Percentiles rank a stretch among this genome's conserved stretches.
phyloP scores from a whole-genome alignment of 139 green algal genomes.

The Haematococcus sp. region DNA sequence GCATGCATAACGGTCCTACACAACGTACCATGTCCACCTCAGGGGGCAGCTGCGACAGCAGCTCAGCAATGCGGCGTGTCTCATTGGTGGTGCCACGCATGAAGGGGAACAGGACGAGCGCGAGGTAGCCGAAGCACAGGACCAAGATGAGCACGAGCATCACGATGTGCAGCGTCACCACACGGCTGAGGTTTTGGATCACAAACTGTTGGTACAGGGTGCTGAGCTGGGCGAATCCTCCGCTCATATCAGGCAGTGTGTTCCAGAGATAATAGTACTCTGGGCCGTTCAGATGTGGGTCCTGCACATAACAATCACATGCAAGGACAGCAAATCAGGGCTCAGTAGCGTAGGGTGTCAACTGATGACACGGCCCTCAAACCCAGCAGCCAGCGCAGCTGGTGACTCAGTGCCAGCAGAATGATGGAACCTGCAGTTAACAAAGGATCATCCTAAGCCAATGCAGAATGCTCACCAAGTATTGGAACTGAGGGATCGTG shows the following conservation, averaged over 20 bases:
- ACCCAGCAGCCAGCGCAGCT: too few species aligned
- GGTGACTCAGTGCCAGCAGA: too few species aligned
- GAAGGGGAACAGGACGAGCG: slow-evolving; percentile 31
- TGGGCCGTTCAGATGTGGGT: slow-evolving; percentile 12
- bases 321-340: too few species aligned
- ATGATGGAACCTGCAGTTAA: too few species aligned
- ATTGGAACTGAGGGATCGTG: too few species aligned
- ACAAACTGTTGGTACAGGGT: slow-evolving; percentile 1
- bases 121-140: slow-evolving; percentile 8
- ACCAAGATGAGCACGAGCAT: slow-evolving; percentile 26
- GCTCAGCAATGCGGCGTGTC: slow-evolving; percentile 45
- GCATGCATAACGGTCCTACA: too few species aligned
- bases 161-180: slow-evolving; percentile 24
- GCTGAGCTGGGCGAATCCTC: neutral
- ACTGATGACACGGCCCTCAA: too few species aligned
- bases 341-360: too few species aligned
- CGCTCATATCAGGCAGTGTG: neutral
- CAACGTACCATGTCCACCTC: slow-evolving; percentile 13
- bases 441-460: too few species aligned
- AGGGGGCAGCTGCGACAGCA: slow-evolving; percentile 41
- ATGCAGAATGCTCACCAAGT: too few species aligned
- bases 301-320: neutral
- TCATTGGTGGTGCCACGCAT: slow-evolving; percentile 26
- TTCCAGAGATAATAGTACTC: slow-evolving; percentile 13
- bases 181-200: neutral